Percentiles rank a stretch among this genome's conserved stretches.
phyloP scores from a whole-genome alignment of 371 early-diverging fungal genomes.

The Pancytospora philotis region DNA sequence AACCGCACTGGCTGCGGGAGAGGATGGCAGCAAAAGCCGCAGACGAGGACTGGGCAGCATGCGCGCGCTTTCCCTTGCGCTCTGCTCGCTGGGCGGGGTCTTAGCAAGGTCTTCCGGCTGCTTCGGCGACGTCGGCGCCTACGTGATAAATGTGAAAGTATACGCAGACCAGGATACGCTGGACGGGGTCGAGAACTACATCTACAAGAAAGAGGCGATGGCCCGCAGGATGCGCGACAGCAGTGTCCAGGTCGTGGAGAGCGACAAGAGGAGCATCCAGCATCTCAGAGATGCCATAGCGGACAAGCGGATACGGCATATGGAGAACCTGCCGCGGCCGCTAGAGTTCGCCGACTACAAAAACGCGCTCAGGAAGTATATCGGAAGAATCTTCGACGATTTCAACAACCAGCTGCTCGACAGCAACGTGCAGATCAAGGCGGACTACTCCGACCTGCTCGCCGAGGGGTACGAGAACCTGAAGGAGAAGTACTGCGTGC shows the following conservation, averaged over 20 bases:
- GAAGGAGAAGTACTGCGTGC: slow-evolving; percentile 2
- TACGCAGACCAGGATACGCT: background rate
- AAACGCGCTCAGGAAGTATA: background rate
- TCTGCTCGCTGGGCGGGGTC: background rate
- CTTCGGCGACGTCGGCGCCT: background rate
- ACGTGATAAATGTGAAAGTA: background rate
- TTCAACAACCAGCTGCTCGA: background rate
- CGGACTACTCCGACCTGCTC: background rate
- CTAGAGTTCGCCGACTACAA: too few species aligned
- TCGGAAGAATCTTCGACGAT: background rate
- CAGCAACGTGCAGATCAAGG: background rate
- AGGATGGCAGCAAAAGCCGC: background rate
- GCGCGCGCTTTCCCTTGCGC: background rate
- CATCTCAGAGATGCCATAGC: too few species aligned
- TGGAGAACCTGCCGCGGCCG: too few species aligned
- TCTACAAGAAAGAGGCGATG: background rate
- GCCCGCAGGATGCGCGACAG: too few species aligned
- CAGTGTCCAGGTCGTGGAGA: too few species aligned
- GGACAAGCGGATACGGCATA: too few species aligned
- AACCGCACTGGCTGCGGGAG: too few species aligned
- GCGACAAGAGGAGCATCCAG: too few species aligned
- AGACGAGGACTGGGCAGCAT: background rate
- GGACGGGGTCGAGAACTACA: background rate
- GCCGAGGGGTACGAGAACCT: background rate
- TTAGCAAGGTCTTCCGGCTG: background rate